Conservation (phyloP, 2,329 filamentous ascomycete species). For the Verruconis gallopava region DNA sequence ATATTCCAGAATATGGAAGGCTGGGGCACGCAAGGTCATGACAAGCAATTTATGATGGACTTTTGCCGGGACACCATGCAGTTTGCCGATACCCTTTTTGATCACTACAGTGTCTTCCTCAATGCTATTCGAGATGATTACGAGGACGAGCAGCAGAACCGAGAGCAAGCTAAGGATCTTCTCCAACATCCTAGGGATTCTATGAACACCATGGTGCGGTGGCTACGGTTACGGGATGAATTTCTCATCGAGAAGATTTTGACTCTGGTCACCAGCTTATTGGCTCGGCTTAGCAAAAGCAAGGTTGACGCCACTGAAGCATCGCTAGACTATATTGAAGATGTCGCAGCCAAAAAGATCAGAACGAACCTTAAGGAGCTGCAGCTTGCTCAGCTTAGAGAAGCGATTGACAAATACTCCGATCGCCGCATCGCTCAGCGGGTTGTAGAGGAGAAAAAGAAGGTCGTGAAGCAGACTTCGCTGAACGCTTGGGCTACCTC, state of each 20-base stretch:
- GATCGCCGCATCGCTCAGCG: background rate
- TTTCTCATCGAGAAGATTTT: constrained; percentile 77
- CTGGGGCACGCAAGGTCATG: constrained; percentile 62
- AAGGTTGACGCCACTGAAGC: constrained; percentile 69
- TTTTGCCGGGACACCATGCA: constrained; percentile 95
- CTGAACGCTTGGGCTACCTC: constrained; percentile 52
- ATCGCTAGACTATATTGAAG: constrained; percentile 36
- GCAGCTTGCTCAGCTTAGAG: constrained; percentile 5
- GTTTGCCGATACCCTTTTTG: constrained; percentile 73
- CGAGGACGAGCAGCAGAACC: constrained; percentile 21
- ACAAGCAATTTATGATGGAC: constrained; percentile 71
- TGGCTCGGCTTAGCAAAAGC: constrained; percentile 73
- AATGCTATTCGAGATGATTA: constrained; percentile 47
- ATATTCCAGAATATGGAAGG: constrained; percentile 72
- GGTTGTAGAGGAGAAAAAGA: constrained; percentile 9
- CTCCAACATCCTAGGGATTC: constrained; percentile 52
- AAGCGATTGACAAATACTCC: constrained; percentile 8
- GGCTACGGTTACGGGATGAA: constrained; percentile 79
- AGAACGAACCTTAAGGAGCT: constrained; percentile 7
- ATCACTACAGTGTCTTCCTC: constrained; percentile 72
- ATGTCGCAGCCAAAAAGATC: constrained; percentile 4
- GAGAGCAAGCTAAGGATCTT: constrained; percentile 37
- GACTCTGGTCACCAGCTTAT: constrained; percentile 69
- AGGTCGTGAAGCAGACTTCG: constrained; percentile 43
- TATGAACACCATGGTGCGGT: constrained; percentile 61